Conservation (phyloP, 2,329 filamentous ascomycete genomes). For the Phyllosticta capitalensis region DNA sequence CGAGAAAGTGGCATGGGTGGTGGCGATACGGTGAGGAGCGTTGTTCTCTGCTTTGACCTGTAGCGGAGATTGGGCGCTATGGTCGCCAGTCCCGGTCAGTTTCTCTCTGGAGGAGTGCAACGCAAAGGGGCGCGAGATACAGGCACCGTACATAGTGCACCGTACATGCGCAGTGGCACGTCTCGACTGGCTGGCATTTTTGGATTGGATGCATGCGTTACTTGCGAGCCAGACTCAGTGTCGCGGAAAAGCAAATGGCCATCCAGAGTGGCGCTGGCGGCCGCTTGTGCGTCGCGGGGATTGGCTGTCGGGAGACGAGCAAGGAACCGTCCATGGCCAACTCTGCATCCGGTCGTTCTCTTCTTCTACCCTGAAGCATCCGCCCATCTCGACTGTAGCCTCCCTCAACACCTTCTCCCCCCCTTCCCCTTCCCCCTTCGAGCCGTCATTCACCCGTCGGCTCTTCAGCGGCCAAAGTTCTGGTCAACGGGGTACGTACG, state of each 20-base stretch:
- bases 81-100: background rate
- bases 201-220: background rate
- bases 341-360: constrained; percentile 19
- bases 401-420: constrained; percentile 19
- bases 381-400: constrained; percentile 2
- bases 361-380: constrained; percentile 12
- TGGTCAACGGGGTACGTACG: constrained; percentile 11
- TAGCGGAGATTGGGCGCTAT: background rate
- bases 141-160: background rate
- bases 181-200: background rate
- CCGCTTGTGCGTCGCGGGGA: constrained; percentile 10
- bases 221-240: background rate
- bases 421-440: constrained; percentile 7
- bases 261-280: constrained; percentile 7
- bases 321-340: constrained; percentile 16
- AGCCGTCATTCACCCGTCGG: constrained; percentile 14
- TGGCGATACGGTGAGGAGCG: background rate
- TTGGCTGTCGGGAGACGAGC: constrained; percentile 13
- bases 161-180: constrained; percentile 1
- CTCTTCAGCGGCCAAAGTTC: constrained; percentile 11
- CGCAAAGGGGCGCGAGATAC: background rate
- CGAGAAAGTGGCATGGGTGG: background rate
- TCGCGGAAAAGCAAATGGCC: constrained; percentile 8
- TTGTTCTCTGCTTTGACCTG: background rate
- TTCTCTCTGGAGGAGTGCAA: too few relatives aligned